Evolutionary conservation across 1,284 basidiomycete species (phyloP), one percentile per base, ranked within the genome.

Genomic region (Ganoderma boninense): DNA sequence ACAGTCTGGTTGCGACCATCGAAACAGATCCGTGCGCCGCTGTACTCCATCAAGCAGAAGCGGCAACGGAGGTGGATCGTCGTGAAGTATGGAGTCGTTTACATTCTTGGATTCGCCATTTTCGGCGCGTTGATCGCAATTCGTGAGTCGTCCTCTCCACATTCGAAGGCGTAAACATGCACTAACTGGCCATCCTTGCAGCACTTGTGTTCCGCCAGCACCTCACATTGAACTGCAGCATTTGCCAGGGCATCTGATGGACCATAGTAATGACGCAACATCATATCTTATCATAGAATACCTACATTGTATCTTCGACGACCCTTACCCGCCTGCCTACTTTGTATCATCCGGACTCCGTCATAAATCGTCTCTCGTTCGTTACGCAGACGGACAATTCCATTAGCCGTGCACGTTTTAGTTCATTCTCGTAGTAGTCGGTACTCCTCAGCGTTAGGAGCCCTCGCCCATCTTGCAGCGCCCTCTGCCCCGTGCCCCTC

Each of bases 11-110:
- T 95, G 66, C 90, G 92, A 40, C 93, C 93, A 35, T 94, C 94
- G 68, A 95, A 95, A 79, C 95, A 97, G 83, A 97, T 98, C 77
- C 94, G 95, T 71, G 93, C 96, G 2, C 97, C 97, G 5, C 87
- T 99, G 78, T 99, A 96, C 83, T 94, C 94, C 65, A 87, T 94
- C 79, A 95, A 95, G 82, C 94, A 96, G 82, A 93, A 92, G 82
- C 89, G 90, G 78, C 93, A 95, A 80, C 90, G 96, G 71, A 89
- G 95, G 70, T 92, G 92, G 87, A 97, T 97, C 77, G 95, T 97
- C 71, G 84, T 92, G 80, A 91, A 89, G 81, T 96, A 98, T 80
- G 91, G 95, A 68, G 80, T 90, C 70, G 81, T 94, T 70, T 97
- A 97, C 83, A 83, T 95, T 60, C 73, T 91, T 69, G 87, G 92